Evolutionary conservation across 768 basidiomycete genomes (phyloP).

Genomic region (Floccularia luteovirens): DNA sequence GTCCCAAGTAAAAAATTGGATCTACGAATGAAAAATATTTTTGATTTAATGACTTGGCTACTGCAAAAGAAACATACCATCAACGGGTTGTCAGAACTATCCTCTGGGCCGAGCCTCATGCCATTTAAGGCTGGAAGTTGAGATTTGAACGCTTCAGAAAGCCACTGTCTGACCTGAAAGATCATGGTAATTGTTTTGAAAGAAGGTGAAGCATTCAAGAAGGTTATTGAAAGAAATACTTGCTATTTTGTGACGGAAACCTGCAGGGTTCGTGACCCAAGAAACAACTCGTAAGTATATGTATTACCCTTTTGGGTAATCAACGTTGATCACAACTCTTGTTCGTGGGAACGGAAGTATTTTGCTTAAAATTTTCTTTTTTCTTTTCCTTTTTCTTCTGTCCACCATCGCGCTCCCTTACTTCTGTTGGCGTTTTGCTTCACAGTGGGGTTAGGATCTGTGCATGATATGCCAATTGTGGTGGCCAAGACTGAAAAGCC

Average conservation of each 20-base stretch:
- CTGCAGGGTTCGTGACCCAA: too few species aligned
- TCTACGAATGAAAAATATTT: conserved; percentile 22
- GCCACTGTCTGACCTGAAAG: conserved; percentile 19
- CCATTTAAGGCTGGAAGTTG: conserved; percentile 36
- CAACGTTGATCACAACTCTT: too few species aligned
- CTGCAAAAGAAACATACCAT: conserved; percentile 42
- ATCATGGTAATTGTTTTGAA: conserved; percentile 17
- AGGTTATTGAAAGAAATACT: too few species aligned
- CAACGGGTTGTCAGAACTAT: conserved; percentile 42
- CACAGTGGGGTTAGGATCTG: conserved; percentile 34
- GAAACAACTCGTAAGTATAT: too few species aligned
- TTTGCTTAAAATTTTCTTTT: conserved; percentile 7
- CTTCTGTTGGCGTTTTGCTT: conserved; percentile 55
- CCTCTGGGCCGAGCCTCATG: conserved; percentile 57
- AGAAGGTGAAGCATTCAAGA: too few species aligned
- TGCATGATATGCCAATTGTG: conserved; percentile 16
- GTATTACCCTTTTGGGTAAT: too few species aligned
- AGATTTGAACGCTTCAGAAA: conserved; percentile 11
- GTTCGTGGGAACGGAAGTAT: neutral
- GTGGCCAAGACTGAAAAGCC: conserved; percentile 54
- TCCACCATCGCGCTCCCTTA: conserved; percentile 37
- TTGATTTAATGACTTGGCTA: neutral
- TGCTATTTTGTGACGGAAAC: too few species aligned
- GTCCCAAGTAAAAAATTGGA: conserved; percentile 89
- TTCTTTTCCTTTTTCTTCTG: conserved; percentile 24